These are phyloP conservation scores for Aspergillus hortae DNA, from an alignment of 2,329 filamentous ascomycete genomes.

Conservation along the genomic window DNA sequence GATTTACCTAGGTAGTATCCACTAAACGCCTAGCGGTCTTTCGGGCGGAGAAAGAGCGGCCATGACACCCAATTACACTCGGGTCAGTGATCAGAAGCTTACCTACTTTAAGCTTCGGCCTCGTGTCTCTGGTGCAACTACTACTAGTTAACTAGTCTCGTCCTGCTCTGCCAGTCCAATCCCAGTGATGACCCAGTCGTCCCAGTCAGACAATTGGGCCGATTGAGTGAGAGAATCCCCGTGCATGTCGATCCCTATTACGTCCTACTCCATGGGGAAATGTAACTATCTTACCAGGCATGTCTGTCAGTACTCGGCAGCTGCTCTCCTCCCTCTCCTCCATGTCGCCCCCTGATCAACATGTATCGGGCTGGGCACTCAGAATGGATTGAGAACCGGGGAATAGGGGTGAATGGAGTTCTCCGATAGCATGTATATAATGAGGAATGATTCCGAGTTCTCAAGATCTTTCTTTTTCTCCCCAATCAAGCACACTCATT, in stretches of 20 bases:
- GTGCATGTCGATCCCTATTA: slow-evolving; percentile 17
- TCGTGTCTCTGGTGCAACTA: neutral
- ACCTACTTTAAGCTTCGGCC: slow-evolving; percentile 3
- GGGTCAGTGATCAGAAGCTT: neutral
- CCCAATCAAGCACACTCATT: slow-evolving; percentile 17
- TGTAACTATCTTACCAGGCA: neutral
- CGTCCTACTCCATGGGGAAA: neutral
- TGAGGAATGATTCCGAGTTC: neutral
- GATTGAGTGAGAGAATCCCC: neutral
- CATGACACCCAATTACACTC: slow-evolving; percentile 2
- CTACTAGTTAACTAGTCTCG: neutral
- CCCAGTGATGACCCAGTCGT: neutral
- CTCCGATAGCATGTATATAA: slow-evolving; percentile 22
- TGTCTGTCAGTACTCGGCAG: too few relatives aligned
- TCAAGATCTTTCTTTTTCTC: slow-evolving; percentile 1
- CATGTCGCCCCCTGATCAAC: slow-evolving; percentile 17
- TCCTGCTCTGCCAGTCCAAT: neutral
- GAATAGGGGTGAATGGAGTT: neutral
- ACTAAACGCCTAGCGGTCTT: neutral
- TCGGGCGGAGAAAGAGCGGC: neutral
- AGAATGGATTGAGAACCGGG: neutral
- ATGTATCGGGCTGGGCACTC: neutral
- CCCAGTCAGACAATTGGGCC: neutral
- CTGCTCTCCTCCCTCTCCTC: neutral
- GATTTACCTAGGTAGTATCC: neutral